phyloP scores from a whole-genome alignment of 257 asterid species.

The Nicotiana noctiflora region DNA sequence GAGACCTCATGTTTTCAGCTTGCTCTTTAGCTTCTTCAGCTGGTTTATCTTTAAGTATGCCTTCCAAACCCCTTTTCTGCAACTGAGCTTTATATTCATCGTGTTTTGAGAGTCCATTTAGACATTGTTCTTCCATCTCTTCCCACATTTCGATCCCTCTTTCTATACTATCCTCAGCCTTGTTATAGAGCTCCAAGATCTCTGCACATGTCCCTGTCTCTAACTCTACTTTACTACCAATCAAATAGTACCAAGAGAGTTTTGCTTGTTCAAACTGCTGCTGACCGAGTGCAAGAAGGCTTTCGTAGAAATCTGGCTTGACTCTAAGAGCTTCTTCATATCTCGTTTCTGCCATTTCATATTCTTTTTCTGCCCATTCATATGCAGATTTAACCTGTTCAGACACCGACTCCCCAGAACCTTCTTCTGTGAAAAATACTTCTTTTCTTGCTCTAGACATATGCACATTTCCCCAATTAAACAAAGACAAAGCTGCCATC shows the following conservation, averaged over 20 bases:
- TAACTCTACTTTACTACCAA: constrained; percentile 49
- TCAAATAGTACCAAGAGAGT: constrained; percentile 66
- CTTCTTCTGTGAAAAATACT: constrained; percentile 48
- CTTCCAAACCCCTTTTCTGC: constrained; percentile 57
- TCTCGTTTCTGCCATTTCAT: constrained; percentile 56
- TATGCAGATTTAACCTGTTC: constrained; percentile 53
- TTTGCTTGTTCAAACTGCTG: constrained; percentile 91
- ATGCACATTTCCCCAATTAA: constrained; percentile 90
- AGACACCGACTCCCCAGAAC: constrained; percentile 40
- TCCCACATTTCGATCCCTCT: constrained; percentile 91
- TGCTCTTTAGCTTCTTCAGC: constrained; percentile 62
- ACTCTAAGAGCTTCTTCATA: constrained; percentile 75
- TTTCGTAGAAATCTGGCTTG: constrained; percentile 90
- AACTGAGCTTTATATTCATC: constrained; percentile 57
- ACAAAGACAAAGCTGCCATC: constrained; percentile 83
- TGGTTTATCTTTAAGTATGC: constrained; percentile 41
- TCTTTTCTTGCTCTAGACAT: constrained; percentile 79
- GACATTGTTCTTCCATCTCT: constrained; percentile 83
- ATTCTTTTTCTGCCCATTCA: constrained; percentile 70
- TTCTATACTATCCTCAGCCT: constrained; percentile 91
- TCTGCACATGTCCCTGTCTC: constrained; percentile 48
- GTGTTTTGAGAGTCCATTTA: constrained; percentile 66
- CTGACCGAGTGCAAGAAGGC: constrained; percentile 83
- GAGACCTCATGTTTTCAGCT: constrained; percentile 65
- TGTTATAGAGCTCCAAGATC: constrained; percentile 76